These are phyloP conservation scores for Coemansia sp. DNA, from an alignment of 192 early-diverging fungal species.

Conservation along the genomic window DNA sequence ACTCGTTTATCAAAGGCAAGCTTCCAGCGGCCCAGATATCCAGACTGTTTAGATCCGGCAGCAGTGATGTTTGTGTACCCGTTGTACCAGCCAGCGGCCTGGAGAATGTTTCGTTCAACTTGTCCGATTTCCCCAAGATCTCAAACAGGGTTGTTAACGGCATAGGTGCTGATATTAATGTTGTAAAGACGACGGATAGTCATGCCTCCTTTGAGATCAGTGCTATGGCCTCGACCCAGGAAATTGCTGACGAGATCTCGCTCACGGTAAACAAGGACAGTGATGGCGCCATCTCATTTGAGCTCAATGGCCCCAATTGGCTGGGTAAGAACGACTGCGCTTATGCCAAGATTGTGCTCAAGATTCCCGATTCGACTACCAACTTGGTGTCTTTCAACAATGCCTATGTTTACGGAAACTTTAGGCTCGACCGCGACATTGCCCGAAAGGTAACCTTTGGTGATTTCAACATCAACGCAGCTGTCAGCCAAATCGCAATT, in stretches of 20 bases:
- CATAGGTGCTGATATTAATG: conserved; percentile 41
- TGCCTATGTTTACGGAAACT: conserved; percentile 42
- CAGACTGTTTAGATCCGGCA: conserved; percentile 13
- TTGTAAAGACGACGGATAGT: conserved; percentile 22
- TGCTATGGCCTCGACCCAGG: conserved; percentile 36
- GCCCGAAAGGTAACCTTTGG: conserved; percentile 39
- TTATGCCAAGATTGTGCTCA: conserved; percentile 37
- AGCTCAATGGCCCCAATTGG: conserved; percentile 48
- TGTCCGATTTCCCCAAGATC: conserved; percentile 39
- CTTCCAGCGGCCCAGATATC: conserved; percentile 19
- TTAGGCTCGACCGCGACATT: conserved; percentile 35
- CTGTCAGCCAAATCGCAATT: conserved; percentile 26
- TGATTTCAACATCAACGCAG: conserved; percentile 39
- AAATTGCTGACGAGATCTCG: conserved; percentile 41
- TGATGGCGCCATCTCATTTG: conserved; percentile 35
- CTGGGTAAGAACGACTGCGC: conserved; percentile 40
- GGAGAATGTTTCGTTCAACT: conserved; percentile 28
- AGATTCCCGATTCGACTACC: conserved; percentile 28
- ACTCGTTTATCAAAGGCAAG: conserved; percentile 24
- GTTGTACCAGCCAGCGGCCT: conserved; percentile 30
- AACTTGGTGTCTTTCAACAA: conserved; percentile 27
- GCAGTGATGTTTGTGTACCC: conserved; percentile 35
- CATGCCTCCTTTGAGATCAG: conserved; percentile 34
- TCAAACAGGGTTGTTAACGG: conserved; percentile 31
- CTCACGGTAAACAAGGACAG: conserved; percentile 24